A percentile compares a stretch with the other conserved stretches of the same genome.
phyloP scores from a whole-genome alignment of 2,329 filamentous ascomycete species.

The Penicillium oxalicum region DNA sequence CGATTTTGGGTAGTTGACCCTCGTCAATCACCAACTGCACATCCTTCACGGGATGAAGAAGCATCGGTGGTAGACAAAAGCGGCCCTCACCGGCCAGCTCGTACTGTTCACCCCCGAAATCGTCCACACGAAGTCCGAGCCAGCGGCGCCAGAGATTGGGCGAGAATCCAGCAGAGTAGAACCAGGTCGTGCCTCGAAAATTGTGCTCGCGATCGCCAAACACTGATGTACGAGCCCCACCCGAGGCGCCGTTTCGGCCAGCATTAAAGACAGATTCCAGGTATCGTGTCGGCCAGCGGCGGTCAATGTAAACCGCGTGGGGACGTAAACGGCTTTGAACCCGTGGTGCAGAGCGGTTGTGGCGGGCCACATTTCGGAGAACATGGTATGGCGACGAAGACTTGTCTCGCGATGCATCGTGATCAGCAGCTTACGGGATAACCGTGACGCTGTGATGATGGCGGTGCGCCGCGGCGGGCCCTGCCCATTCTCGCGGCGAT shows the following conservation, averaged over 20 bases:
- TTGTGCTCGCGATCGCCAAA: conserved; percentile 87
- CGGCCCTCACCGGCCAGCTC: conserved; percentile 69
- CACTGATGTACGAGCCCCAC: conserved; percentile 65
- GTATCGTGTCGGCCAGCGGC: conserved; percentile 75
- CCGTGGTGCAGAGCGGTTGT: conserved; percentile 86
- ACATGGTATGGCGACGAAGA: conserved; percentile 79
- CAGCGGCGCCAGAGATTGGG: conserved; percentile 77
- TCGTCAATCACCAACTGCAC: conserved; percentile 52
- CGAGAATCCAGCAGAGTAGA: conserved; percentile 80
- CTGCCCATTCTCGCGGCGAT: conserved; percentile 58
- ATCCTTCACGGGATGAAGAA: conserved; percentile 82
- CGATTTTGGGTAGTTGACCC: conserved; percentile 22
- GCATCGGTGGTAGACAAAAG: conserved; percentile 86
- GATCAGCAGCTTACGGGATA: conserved; percentile 71
- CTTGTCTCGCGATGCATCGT: conserved; percentile 90
- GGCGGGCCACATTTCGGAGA: conserved; percentile 93
- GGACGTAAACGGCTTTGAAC: conserved; percentile 88
- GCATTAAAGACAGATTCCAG: conserved; percentile 75
- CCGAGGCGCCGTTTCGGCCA: conserved; percentile 66
- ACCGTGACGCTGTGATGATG: conserved; percentile 81
- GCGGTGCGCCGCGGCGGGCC: conserved; percentile 70
- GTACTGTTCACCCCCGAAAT: conserved; percentile 70
- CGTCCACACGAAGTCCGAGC: conserved; percentile 74
- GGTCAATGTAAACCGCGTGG: conserved; percentile 81
- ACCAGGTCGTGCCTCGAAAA: conserved; percentile 81